Evolutionary conservation across 257 asterid species (phyloP).

Genomic region (Mitragyna speciosa): DNA sequence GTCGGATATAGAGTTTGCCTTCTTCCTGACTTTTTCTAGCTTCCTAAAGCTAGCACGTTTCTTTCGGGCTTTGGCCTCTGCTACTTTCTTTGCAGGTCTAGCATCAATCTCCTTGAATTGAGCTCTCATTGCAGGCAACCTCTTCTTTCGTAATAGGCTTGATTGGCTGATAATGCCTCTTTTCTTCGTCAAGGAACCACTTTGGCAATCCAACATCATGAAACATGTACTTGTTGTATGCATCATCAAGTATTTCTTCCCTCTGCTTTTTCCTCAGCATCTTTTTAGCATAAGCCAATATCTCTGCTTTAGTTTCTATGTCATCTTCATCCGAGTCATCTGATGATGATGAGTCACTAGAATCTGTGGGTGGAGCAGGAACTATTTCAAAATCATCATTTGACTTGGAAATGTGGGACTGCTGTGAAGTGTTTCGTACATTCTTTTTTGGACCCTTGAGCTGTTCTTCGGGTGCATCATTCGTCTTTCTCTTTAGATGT

Average conservation of each 20-base stretch:
- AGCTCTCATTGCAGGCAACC: slow-evolving; percentile 68
- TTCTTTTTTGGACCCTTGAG: slow-evolving; percentile 19
- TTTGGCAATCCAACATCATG: slow-evolving; percentile 78
- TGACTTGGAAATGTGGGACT: slow-evolving; percentile 24
- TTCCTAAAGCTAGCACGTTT: slow-evolving; percentile 60
- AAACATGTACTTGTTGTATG: slow-evolving; percentile 82
- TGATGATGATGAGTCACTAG: slow-evolving; percentile 64
- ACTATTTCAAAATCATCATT: slow-evolving; percentile 73
- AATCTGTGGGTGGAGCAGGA: slow-evolving; percentile 81
- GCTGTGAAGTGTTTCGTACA: not conserved
- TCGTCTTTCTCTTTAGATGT: slow-evolving; percentile 24
- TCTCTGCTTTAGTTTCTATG: slow-evolving; percentile 68
- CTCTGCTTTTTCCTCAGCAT: slow-evolving; percentile 82
- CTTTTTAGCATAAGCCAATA: slow-evolving; percentile 76
- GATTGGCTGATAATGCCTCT: slow-evolving; percentile 60
- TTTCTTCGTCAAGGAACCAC: slow-evolving; percentile 87
- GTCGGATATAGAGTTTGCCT: slow-evolving; percentile 85
- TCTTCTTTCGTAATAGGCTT: slow-evolving; percentile 90
- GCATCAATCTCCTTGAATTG: slow-evolving; percentile 85
- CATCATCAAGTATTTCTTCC: slow-evolving; percentile 82
- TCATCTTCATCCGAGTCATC: slow-evolving; percentile 68
- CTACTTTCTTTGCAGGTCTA: slow-evolving; percentile 95
- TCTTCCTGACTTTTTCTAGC: slow-evolving; percentile 76
- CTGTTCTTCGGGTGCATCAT: slow-evolving; percentile 27
- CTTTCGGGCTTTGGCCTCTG: slow-evolving; percentile 89